phyloP scores from a whole-genome alignment of 192 early-diverging fungal genomes.

The Umbelopsis ramanniana region DNA sequence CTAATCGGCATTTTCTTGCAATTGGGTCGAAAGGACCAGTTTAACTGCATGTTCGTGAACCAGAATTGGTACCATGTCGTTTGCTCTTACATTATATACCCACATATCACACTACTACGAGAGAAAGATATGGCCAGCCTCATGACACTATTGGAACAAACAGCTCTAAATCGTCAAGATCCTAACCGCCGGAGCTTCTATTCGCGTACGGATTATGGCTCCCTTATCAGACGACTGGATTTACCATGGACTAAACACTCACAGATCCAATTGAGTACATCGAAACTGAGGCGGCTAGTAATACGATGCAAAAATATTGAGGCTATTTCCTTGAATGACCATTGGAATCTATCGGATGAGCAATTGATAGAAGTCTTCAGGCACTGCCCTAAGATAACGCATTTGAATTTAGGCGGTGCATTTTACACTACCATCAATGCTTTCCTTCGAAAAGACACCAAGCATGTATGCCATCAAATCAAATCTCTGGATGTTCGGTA shows the following conservation, averaged over 20 bases:
- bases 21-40: background rate
- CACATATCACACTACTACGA: background rate
- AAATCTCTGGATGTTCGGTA: background rate
- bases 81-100: background rate
- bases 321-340: background rate
- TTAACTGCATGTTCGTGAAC: conserved; percentile 1
- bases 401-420: background rate
- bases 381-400: background rate
- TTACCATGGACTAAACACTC: background rate
- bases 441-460: background rate
- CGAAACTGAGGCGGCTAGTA: background rate
- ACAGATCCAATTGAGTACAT: background rate
- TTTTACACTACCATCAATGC: background rate
- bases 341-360: background rate
- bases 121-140: background rate
- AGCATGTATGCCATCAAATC: background rate
- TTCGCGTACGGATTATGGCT: background rate
- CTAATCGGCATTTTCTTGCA: background rate
- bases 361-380: background rate
- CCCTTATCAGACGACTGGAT: background rate
- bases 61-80: background rate
- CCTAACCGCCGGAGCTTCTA: conserved; percentile 2
- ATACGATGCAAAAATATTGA: background rate
- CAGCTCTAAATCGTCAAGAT: conserved; percentile 1
- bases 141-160: background rate